These are phyloP conservation scores for Cupressus sempervirens DNA, from an alignment of 75 land plant genomes.

Conservation along the genomic window DNA sequence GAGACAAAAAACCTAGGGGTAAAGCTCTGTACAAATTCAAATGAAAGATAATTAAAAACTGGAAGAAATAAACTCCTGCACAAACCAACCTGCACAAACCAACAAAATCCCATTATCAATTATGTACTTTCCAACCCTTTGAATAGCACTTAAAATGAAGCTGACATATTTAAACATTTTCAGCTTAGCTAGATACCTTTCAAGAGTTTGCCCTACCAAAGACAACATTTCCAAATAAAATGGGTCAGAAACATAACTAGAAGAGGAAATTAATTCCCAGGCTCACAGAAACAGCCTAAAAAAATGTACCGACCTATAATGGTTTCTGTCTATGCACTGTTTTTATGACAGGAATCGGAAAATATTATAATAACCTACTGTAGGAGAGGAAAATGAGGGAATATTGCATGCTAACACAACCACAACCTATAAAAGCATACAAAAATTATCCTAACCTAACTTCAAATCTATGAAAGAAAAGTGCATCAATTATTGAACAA, in stretches of 20 bases:
- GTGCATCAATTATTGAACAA: no score
- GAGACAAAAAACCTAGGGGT: background rate
- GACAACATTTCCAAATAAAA: background rate
- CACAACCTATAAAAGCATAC: no score
- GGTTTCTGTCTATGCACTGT: background rate
- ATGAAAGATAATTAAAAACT: background rate
- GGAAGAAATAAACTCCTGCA: background rate
- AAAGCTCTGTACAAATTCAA: background rate
- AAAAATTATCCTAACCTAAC: no score
- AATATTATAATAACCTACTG: background rate
- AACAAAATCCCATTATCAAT: background rate
- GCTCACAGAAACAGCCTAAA: background rate
- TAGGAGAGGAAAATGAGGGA: no score
- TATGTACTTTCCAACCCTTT: background rate
- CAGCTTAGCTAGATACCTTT: background rate
- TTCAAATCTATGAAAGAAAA: no score
- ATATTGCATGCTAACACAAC: no score
- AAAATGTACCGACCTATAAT: background rate
- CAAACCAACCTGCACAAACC: background rate
- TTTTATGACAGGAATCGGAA: background rate
- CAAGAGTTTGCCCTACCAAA: background rate
- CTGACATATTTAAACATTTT: background rate
- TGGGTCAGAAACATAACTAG: background rate
- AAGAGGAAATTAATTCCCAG: background rate
- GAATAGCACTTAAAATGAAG: background rate